Evolutionary conservation across 345 rosid genomes (phyloP).

Genomic region (Pugionium cornutum): DNA sequence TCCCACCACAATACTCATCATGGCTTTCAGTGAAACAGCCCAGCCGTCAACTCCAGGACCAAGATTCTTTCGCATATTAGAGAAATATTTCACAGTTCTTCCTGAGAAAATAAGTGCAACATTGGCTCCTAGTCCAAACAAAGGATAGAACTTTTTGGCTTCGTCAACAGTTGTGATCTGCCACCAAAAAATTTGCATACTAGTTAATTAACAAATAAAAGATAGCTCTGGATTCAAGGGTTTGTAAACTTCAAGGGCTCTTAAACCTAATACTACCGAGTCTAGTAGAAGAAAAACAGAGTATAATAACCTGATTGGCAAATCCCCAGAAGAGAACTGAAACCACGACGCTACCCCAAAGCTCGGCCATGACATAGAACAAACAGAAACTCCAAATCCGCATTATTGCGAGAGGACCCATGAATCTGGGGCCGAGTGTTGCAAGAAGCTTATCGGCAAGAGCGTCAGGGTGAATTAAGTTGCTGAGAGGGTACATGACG

Average conservation of each 20-base stretch:
- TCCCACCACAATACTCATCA: constrained; percentile 92
- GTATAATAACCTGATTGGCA: constrained; percentile 81
- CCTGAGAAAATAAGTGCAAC: constrained; percentile 92
- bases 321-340: constrained; percentile 98
- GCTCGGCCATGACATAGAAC: constrained; percentile 99
- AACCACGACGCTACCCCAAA: constrained; percentile 97
- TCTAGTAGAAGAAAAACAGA: not conserved
- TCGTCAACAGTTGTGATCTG: constrained; percentile 98
- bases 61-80: constrained; percentile 75
- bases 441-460: constrained; percentile 79
- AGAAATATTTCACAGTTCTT: constrained; percentile 90
- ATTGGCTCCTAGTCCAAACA: constrained; percentile 96
- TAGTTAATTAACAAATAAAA: no score
- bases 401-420: constrained; percentile 94
- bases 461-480: constrained; percentile 76
- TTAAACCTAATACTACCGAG: constrained; percentile 1
- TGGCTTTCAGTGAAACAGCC: constrained; percentile 90
- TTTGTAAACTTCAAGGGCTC: constrained; percentile 6
- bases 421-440: constrained; percentile 80
- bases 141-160: constrained; percentile 92
- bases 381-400: constrained; percentile 97
- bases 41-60: constrained; percentile 99
- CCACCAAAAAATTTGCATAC: not conserved
- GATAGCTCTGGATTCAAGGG: constrained; percentile 2
- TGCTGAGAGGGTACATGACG: constrained; percentile 88